These are phyloP conservation scores for Nitzschia sp. DNA, from an alignment of 108 stramenopile genomes.

Conservation along the genomic window DNA sequence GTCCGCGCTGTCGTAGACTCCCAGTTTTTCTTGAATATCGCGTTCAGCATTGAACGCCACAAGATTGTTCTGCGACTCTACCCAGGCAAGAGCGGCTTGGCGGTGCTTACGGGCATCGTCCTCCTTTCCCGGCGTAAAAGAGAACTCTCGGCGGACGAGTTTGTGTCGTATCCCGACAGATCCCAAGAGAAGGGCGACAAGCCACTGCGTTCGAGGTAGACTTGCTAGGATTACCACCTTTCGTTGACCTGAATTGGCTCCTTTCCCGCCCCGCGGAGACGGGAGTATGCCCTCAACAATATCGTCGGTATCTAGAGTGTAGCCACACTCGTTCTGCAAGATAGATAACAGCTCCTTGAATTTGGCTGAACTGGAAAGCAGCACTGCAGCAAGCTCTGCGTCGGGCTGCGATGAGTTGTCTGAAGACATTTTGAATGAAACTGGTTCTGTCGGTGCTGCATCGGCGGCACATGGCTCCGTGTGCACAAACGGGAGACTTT, in stretches of 20 bases:
- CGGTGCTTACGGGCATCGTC: constrained; percentile 2
- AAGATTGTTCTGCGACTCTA: constrained; percentile 51
- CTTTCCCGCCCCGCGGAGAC: not conserved
- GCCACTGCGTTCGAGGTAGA: constrained; percentile 53
- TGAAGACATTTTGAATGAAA: constrained; percentile 7
- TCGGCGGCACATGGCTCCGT: not conserved
- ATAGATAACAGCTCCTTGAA: constrained; percentile 62
- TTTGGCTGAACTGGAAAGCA: constrained; percentile 67
- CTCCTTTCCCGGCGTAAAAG: not conserved
- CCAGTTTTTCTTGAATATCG: not conserved
- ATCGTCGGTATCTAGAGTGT: constrained; percentile 16
- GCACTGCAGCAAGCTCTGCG: constrained; percentile 34
- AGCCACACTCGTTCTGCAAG: constrained; percentile 54
- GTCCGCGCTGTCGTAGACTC: constrained; percentile 16
- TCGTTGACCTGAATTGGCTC: constrained; percentile 18
- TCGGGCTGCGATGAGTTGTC: constrained; percentile 52
- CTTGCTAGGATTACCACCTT: constrained; percentile 79
- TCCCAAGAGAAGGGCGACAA: constrained; percentile 64
- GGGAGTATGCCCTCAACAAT: not conserved
- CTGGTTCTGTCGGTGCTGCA: not conserved
- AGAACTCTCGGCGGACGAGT: constrained; percentile 16
- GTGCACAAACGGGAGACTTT: not conserved
- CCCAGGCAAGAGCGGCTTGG: constrained; percentile 42
- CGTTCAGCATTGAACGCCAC: constrained; percentile 43
- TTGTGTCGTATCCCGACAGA: constrained; percentile 69